Percentiles rank a stretch among this genome's conserved stretches.
Conservation (phyloP, 1,139 yeast genomes). For the Insectozyma bohioensis region DNA sequence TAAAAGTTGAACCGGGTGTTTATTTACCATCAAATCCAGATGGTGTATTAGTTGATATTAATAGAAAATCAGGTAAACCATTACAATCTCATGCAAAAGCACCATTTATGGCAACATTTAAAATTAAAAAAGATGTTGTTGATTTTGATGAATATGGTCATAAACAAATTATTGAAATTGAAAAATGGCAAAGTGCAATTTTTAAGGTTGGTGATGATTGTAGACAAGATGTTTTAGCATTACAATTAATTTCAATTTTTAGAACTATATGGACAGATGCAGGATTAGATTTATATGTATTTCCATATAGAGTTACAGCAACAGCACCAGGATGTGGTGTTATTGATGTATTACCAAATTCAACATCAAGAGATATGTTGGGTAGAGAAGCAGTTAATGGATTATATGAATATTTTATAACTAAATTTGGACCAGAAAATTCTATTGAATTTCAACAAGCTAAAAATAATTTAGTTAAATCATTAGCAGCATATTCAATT, state of each 20-base stretch:
- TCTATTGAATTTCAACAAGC: conserved; percentile 89
- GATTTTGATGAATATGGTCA: conserved; percentile 46
- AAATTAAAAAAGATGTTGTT: conserved; percentile 60
- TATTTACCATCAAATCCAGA: conserved; percentile 97
- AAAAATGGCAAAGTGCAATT: conserved; percentile 90
- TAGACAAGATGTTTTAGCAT: conserved; percentile 93
- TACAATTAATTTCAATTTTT: conserved; percentile 89
- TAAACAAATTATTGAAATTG: conserved; percentile 36
- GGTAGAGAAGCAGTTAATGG: conserved; percentile 99
- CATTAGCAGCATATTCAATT: conserved; percentile 94
- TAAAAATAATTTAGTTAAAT: conserved; percentile 86
- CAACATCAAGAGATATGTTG: conserved; percentile 95
- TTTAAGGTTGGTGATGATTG: conserved; percentile 99
- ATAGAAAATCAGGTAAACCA: conserved; percentile 92
- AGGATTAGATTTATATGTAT: conserved; percentile 88
- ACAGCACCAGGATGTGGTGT: conserved; percentile 99
- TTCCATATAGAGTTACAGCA: conserved; percentile 94
- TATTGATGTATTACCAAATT: conserved; percentile 93
- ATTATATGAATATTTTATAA: conserved; percentile 83
- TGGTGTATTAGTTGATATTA: conserved; percentile 89
- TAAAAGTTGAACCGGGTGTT: conserved; percentile 78
- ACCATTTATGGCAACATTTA: conserved; percentile 96
- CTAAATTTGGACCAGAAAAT: conserved; percentile 92
- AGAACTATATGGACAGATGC: conserved; percentile 85
- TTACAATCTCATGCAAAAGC: conserved; percentile 98